Evolutionary conservation across 2,329 filamentous ascomycete genomes (phyloP).

Genomic region (Penicillium occitanis): DNA sequence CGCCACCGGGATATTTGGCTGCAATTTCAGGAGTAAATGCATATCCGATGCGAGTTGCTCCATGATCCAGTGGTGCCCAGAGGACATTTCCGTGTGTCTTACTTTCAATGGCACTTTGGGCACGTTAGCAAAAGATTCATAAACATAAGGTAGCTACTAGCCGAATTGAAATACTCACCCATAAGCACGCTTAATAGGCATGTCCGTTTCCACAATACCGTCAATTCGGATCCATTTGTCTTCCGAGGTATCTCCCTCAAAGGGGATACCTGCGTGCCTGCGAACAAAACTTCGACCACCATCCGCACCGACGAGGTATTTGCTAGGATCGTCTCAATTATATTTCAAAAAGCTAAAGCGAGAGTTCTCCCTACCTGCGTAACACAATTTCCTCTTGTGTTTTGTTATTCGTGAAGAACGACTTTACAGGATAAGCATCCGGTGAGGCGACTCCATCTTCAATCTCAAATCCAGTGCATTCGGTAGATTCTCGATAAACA

Average conservation of each 20-base stretch:
- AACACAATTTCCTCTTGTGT: neutral
- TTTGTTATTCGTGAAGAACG: neutral
- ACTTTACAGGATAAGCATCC: slow-evolving; percentile 3
- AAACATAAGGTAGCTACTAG: neutral
- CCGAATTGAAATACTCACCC: slow-evolving; percentile 10
- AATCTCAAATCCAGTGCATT: slow-evolving; percentile 3
- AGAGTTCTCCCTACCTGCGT: neutral
- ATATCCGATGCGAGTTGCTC: slow-evolving; percentile 26
- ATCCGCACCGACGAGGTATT: slow-evolving; percentile 49
- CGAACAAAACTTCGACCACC: slow-evolving; percentile 51
- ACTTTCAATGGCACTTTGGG: slow-evolving; percentile 19
- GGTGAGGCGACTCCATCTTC: neutral
- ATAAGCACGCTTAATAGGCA: slow-evolving; percentile 28
- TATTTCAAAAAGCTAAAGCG: neutral
- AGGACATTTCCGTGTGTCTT: slow-evolving; percentile 33
- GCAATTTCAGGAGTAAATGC: slow-evolving; percentile 25
- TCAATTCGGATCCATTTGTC: slow-evolving; percentile 28
- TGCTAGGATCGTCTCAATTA: neutral
- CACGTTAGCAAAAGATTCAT: neutral
- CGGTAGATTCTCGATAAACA: neutral
- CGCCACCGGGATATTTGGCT: slow-evolving; percentile 19
- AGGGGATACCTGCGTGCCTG: slow-evolving; percentile 38
- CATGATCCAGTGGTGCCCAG: slow-evolving; percentile 30
- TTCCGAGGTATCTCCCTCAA: slow-evolving; percentile 41
- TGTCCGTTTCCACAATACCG: slow-evolving; percentile 30